A percentile compares a stretch with the other conserved stretches of the same genome.
These are phyloP conservation scores for Amoebophrya sp. DNA, from an alignment of 169 alveolate genomes.

Conservation along the genomic window DNA sequence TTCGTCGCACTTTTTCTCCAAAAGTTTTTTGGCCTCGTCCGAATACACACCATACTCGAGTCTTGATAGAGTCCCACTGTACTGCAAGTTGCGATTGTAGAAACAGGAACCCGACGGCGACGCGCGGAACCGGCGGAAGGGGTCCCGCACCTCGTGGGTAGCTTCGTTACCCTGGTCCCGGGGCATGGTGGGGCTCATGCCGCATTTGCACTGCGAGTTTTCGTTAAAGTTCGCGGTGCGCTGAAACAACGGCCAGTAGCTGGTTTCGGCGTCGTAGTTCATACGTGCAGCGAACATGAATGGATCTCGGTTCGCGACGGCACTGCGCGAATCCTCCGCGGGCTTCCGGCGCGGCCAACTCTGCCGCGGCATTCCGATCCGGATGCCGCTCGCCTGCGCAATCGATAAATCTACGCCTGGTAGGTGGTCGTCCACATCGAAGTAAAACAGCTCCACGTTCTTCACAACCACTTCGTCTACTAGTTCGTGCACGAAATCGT, in stretches of 20 bases:
- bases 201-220: neutral
- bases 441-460: neutral
- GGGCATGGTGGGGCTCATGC: neutral
- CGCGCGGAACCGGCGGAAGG: too few relatives aligned
- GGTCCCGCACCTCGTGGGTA: too few relatives aligned
- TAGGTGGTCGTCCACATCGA: neutral
- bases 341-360: neutral
- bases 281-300: neutral
- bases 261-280: neutral
- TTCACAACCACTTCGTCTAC: neutral
- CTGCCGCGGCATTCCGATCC: neutral
- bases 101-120: neutral
- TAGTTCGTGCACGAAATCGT: neutral
- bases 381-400: neutral
- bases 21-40: neutral
- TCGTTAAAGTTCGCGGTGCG: neutral
- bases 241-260: neutral
- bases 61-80: neutral
- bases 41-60: neutral
- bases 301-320: neutral
- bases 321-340: neutral
- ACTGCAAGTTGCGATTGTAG: neutral
- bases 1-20: neutral
- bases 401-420: neutral
- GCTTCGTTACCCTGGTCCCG: neutral